Evolutionary conservation across 352 stramenopile genomes (phyloP), one percentile per base, ranked within the genome.

Genomic region (Globisporangium nodosum): DNA sequence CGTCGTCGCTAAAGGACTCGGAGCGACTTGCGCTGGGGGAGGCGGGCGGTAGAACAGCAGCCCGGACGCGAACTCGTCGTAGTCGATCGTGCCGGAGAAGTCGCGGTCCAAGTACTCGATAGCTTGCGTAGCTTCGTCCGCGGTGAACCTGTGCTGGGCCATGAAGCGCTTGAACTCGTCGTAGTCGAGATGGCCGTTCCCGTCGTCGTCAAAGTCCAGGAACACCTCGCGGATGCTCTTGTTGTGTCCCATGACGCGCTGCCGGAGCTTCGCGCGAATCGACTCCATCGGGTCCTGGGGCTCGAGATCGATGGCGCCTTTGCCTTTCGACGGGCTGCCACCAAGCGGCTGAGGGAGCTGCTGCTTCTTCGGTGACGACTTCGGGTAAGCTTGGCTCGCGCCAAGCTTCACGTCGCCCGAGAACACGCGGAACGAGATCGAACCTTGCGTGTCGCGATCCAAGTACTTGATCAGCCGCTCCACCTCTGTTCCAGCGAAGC

Each of bases 201-300:
- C 69, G 51, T 90, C 78, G 5, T 56, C 31, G 49, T 90, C 78
- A 56, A 85, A 88, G 52, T 90, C 76, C 58, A 86, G 69, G 24
- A 88, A 88, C 6, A 90, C 66, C 54, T 90, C 77, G 31, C 80
- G 75, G 37, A 90, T 90, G 20, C 69, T 86, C 61, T 90, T 90
- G 66, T 65, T 85, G n/a, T 81, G 68, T 0, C 77, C 80, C 68
- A 90, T 86, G 6, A 88, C 76, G 46, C 80, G 73, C 54, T 90
- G 73, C 0, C 77, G 69, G 9, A 90, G 54, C 60, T 85, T 82
- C 0, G 60, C 63, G 20, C 80, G 74, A 31, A 90, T 83, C 12
- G 49, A 51, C 46, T 88, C 77, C 64, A 90, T 81, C 13, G 77
- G 73, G 31, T 74, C 69, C 21, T 69, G 60, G 7, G 46, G 7